Evolutionary conservation across 768 basidiomycete genomes (phyloP), one percentile per base, ranked within the genome.

Genomic region (Tricholoma hemisulphureum): DNA sequence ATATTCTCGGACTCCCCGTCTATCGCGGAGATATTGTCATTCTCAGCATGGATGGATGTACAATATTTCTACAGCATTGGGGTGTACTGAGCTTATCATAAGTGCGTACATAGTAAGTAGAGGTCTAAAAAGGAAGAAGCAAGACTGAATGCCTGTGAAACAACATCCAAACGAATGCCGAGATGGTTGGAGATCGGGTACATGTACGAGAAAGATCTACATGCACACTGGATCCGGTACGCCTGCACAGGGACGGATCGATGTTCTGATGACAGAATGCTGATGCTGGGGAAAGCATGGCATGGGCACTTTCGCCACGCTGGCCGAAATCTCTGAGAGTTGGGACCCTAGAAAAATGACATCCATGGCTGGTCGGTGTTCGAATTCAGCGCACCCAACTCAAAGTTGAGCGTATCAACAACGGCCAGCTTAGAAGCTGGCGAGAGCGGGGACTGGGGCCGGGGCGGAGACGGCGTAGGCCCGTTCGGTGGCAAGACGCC

Each of bases 361-460:
- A 81, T 79, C 75, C 76, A 80, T 49, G 68, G 73, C 55, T 75
- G 78, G 34, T 79, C 78, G 20, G 61, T 72, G 45, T 64, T 74
- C 43, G 76, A 71, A 53, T 76, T 74, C 58, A 82, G 62, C 7
- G 79, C 78, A 0, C 80, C 80, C 32, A 80, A 66, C 60, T 83
- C 81, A 59, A 83, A 78, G 61, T 79, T 79, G 20, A 79, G 64
- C 18, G 77, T 75, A 57, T 80, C 79, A 41, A 77, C 74, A 6
- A 75, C 73, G 1, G 73, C 71, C 68, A 78, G 69, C 62, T 75
- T 75, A n/a, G 77, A 77, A 2, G 71, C 61, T 37, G 67, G 71
- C 18, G 68, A 69, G 50, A 71, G 60, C 32, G 65, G 64, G 14
- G 63, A 59, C 46, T 67, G 73, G 34, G 56, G 20, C 41, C 43